Evolutionary conservation across 495 filamentous ascomycete species (phyloP), one percentile per base, ranked within the genome.

Genomic region (Penicillium paradoxum): DNA sequence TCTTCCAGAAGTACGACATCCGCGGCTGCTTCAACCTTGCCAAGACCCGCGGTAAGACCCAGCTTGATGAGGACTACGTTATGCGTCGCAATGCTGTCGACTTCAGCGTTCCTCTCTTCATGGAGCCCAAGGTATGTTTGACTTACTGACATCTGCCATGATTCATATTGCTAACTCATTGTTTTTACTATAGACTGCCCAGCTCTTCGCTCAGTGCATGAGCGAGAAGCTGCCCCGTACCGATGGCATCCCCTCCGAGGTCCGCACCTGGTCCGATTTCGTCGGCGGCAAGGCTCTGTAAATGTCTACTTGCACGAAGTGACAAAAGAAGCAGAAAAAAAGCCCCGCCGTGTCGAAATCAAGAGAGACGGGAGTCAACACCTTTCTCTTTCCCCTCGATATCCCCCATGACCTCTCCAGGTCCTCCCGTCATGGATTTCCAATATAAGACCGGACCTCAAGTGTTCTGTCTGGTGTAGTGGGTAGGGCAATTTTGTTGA

Each of bases 11-110:
- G 79, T 90, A 97, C 70, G 84, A 97, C 65, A 93, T 98, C 71
- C 83, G 86, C 29, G 95, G 95, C 56, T 88, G 91, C 45, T 98
- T 98, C 81, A 98, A 98, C 74, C 76, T 98, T 61, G 91, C 91
- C 46, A 84, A 84, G 66, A 83, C 79, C 51, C 78, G 92, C 58
- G 93, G 82, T 49, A 90, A 91, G 77, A 91, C 85, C 21, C 74
- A 90, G 53, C 75, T 88, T 47, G 93, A 98, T 66, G 90, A 92
- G 57, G 92, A 97, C 73, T 98, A 98, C 59, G 91, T 97, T 41
- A 98, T 97, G 93, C 84, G 93, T 58, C 84, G 95, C 61, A 96
- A 98, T 65, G 93, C 92, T 14, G 95, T 98, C 37, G 93, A 98
- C 74, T 98, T 98, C 69, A 91, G 91, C 50, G 91, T 97, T 19